Base-by-base conservation (phyloP, 805 yeast genomes). In the Lipomyces chichibuensis region DNA sequence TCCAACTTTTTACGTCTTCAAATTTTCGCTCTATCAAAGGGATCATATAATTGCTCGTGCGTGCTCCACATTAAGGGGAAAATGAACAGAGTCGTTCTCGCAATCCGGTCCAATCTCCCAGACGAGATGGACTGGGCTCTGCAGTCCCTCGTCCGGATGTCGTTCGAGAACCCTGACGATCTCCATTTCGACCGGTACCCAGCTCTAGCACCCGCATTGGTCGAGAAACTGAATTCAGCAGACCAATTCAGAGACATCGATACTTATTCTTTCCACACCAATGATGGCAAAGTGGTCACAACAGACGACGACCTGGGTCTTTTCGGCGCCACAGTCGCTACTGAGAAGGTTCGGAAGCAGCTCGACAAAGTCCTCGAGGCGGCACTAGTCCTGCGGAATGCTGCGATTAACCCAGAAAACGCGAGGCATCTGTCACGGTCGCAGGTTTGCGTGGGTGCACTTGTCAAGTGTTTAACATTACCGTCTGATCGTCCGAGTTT, bases 391-490 rank as follows among this genome's bases (percentile, higher is more conserved):
- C 80, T 95, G 65, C 83, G 98, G 74, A 95, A 95, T 77, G 79
- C 91, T 57, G 85, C 91, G 2, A 96, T 94, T 75, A 97, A 92
- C 76, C 84, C 90, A 13, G 89, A 84, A 57, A 90, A 91, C 74
- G 95, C 96, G 54, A 92, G 90, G 75, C 82, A 88, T 74, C 79
- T 95, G 69, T 89, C 94, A 0, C 81, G 84, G 72, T 80, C 83
- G 65, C 77, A 79, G 25, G 74, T 77, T 23, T 82, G 90, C 56
- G 84, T 84, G 66, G 79, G 78, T 57, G 82, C 84, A 13, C 80
- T 90, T 66, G 80, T 62, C 60, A 75, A 65, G 66, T 80, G 71
- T 67, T 74, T 74, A 59, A 69, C 54, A 62, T 75, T 74, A 70
- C 80, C 72, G 25, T 7, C 49, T 17, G 73, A 77, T 5, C 78